Percentiles rank a stretch among this genome's conserved stretches.
These are phyloP conservation scores for Penicillium glabrum DNA, from an alignment of 2,329 filamentous ascomycete genomes.

Conservation along the genomic window DNA sequence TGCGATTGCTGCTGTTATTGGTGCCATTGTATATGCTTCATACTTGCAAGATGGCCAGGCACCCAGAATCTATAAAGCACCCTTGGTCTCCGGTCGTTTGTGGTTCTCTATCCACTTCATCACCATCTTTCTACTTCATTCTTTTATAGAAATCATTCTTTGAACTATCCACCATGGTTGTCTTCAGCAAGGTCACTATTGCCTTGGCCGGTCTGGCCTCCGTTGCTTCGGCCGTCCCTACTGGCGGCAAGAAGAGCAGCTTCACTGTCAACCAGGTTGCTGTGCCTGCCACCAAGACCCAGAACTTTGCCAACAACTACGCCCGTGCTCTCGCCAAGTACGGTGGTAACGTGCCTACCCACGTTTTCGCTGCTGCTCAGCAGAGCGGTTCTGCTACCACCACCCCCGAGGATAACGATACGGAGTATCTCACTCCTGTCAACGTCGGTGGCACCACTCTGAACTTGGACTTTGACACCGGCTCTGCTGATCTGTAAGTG, in stretches of 20 bases:
- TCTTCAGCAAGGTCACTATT: conserved; percentile 32
- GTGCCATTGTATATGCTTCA: background rate
- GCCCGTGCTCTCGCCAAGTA: conserved; percentile 31
- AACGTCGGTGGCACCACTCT: conserved; percentile 63
- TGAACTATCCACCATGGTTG: conserved; percentile 30
- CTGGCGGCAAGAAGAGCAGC: conserved; percentile 20
- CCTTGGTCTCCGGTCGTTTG: conserved; percentile 5
- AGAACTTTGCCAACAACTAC: conserved; percentile 28
- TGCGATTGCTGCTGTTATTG: conserved; percentile 4
- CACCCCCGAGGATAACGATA: conserved; percentile 52
- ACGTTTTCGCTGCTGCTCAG: conserved; percentile 31
- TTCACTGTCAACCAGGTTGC: conserved; percentile 35
- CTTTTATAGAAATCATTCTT: conserved; percentile 15
- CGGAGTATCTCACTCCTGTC: conserved; percentile 62
- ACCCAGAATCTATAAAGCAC: conserved; percentile 26
- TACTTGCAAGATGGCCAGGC: background rate
- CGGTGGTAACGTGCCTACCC: conserved; percentile 28
- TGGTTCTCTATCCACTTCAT: conserved; percentile 4
- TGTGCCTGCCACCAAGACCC: conserved; percentile 17
- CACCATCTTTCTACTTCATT: conserved; percentile 13
- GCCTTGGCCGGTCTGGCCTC: conserved; percentile 28
- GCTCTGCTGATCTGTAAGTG: conserved; percentile 64
- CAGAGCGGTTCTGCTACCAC: conserved; percentile 37
- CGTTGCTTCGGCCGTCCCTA: conserved; percentile 30
- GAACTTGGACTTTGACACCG: conserved; percentile 71